phyloP scores from a whole-genome alignment of 164 flowering plant species.

The Protea cynaroides region DNA sequence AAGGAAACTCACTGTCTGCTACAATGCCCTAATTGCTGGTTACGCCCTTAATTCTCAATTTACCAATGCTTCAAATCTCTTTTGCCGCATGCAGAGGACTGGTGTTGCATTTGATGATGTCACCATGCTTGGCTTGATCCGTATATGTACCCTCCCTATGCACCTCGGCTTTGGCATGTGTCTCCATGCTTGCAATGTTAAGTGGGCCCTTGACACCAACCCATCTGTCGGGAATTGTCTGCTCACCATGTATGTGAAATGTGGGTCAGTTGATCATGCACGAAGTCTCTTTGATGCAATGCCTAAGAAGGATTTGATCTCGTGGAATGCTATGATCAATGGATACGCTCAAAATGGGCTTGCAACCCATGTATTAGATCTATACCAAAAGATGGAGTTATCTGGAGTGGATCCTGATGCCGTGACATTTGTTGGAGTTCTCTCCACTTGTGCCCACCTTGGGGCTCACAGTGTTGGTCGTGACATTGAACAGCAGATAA shows the following conservation, averaged over 20 bases:
- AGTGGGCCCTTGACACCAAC: slow-evolving; percentile 43
- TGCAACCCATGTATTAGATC: slow-evolving; percentile 54
- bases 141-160: slow-evolving; percentile 35
- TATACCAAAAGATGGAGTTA: slow-evolving; percentile 51
- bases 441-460: slow-evolving; percentile 75
- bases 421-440: slow-evolving; percentile 64
- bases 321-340: slow-evolving; percentile 92
- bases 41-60: slow-evolving; percentile 30
- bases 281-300: slow-evolving; percentile 55
- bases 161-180: slow-evolving; percentile 49
- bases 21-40: slow-evolving; percentile 79
- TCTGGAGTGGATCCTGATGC: slow-evolving; percentile 52
- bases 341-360: slow-evolving; percentile 83
- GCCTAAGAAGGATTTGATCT: slow-evolving; percentile 55
- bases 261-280: slow-evolving; percentile 48
- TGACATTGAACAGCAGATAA: slow-evolving; percentile 47
- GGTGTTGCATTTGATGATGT: slow-evolving; percentile 43
- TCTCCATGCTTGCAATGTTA: slow-evolving; percentile 50
- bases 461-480: slow-evolving; percentile 59
- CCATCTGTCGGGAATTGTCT: slow-evolving; percentile 60
- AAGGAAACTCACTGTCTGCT: slow-evolving; percentile 39
- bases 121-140: slow-evolving; percentile 70
- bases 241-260: slow-evolving; percentile 66
- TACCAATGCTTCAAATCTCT: slow-evolving; percentile 42
- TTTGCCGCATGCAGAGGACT: slow-evolving; percentile 40